Conservation (phyloP, 2,329 filamentous ascomycete genomes). For the Cladosporium sp. region DNA sequence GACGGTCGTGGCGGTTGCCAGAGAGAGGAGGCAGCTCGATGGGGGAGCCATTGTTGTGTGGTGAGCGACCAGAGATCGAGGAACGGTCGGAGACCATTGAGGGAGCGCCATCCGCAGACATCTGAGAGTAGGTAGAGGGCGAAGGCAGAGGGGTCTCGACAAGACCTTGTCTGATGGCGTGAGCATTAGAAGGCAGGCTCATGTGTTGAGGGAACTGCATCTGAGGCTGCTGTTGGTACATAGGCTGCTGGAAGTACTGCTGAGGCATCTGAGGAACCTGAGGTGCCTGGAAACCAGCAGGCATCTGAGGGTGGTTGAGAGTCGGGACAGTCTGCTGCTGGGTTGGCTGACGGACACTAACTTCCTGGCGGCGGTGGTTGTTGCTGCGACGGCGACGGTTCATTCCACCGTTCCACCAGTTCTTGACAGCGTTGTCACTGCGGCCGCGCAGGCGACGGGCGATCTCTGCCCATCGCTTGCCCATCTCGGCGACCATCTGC, state of each 20-base stretch:
- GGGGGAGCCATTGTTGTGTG: slow-evolving; percentile 39
- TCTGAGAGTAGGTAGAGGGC: slow-evolving; percentile 57
- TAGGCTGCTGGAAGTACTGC: slow-evolving; percentile 15
- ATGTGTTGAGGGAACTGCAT: slow-evolving; percentile 28
- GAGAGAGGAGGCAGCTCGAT: slow-evolving; percentile 41
- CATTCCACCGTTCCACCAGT: slow-evolving; percentile 95
- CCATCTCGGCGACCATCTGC: slow-evolving; percentile 68
- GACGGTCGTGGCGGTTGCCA: slow-evolving; percentile 25
- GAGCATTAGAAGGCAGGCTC: slow-evolving; percentile 27
- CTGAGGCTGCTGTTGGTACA: slow-evolving; percentile 20
- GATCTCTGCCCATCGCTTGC: slow-evolving; percentile 91
- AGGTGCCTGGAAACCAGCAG: slow-evolving; percentile 1
- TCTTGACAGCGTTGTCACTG: slow-evolving; percentile 94
- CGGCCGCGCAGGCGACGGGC: slow-evolving; percentile 74
- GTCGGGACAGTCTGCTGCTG: slow-evolving; percentile 13
- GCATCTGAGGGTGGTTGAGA: slow-evolving; percentile 8
- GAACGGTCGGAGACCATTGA: slow-evolving; percentile 65
- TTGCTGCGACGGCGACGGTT: slow-evolving; percentile 60
- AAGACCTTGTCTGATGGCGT: slow-evolving; percentile 23
- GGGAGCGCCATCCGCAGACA: slow-evolving; percentile 60
- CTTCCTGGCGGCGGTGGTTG: slow-evolving; percentile 32
- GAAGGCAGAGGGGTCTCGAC: slow-evolving; percentile 59
- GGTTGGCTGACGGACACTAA: slow-evolving; percentile 28
- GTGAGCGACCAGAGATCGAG: slow-evolving; percentile 42
- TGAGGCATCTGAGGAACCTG: slow-evolving; percentile 13